These are phyloP conservation scores for Boeremia lycopersici DNA, from an alignment of 2,329 filamentous ascomycete species.

Conservation along the genomic window DNA sequence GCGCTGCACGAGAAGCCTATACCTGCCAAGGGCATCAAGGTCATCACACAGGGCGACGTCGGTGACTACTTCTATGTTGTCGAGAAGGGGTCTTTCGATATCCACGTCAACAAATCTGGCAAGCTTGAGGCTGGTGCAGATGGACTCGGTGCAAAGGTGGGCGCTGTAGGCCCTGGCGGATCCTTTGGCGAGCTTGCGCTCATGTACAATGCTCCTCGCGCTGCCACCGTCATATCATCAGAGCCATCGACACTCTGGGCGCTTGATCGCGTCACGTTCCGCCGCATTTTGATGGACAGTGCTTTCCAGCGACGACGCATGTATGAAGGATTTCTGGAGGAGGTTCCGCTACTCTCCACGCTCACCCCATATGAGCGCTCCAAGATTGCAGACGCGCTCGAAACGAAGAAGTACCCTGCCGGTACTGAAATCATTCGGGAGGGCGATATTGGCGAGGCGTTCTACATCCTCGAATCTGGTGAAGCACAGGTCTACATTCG, in stretches of 20 bases:
- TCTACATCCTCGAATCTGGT: conserved; percentile 88
- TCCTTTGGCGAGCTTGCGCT: conserved; percentile 96
- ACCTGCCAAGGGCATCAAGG: conserved; percentile 85
- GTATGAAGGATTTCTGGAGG: conserved; percentile 96
- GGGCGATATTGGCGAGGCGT: conserved; percentile 88
- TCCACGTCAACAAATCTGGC: conserved; percentile 83
- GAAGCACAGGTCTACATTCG: conserved; percentile 86
- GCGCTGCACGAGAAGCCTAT: conserved; percentile 95
- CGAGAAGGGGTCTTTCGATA: conserved; percentile 86
- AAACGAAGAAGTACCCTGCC: conserved; percentile 82
- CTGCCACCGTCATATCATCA: conserved; percentile 87
- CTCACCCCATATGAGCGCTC: conserved; percentile 92
- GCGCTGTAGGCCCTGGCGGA: conserved; percentile 81
- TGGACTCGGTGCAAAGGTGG: conserved; percentile 83
- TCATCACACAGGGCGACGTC: conserved; percentile 93
- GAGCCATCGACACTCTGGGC: conserved; percentile 89
- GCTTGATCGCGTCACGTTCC: conserved; percentile 93
- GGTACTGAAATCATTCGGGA: conserved; percentile 87
- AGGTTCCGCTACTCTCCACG: conserved; percentile 82
- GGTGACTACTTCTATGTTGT: conserved; percentile 99
- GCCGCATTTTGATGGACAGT: conserved; percentile 96
- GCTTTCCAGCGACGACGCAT: conserved; percentile 94
- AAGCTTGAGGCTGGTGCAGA: conserved; percentile 78
- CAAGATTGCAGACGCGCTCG: conserved; percentile 96
- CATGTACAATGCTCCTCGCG: conserved; percentile 98